These are phyloP conservation scores for Verticillium albo-atrum DNA, from an alignment of 2,329 filamentous ascomycete genomes.

Conservation along the genomic window DNA sequence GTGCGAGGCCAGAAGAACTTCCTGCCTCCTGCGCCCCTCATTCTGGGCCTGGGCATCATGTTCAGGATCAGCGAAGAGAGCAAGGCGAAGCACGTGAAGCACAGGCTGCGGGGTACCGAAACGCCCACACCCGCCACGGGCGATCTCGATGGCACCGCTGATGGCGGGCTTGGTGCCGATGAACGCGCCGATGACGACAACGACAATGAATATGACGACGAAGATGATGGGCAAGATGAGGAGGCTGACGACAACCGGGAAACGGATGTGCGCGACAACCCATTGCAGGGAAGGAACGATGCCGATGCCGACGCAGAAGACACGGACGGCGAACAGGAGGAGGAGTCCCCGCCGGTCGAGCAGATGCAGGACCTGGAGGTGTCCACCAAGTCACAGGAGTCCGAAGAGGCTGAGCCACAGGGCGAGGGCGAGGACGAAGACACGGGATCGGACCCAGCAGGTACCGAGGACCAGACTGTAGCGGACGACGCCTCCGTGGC, in stretches of 20 bases:
- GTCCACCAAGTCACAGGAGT: conserved; percentile 12
- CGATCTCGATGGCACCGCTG: conserved; percentile 9
- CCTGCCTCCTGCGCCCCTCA: conserved; percentile 77
- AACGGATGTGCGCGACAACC: conserved; percentile 28
- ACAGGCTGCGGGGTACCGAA: conserved; percentile 42
- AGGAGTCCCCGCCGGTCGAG: conserved; percentile 6
- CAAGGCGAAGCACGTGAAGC: conserved; percentile 73
- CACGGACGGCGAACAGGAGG: conserved; percentile 12
- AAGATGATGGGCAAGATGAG: conserved; percentile 26
- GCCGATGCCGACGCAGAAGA: conserved; percentile 16
- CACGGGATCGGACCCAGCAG: conserved; percentile 16
- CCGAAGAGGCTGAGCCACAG: conserved; percentile 13
- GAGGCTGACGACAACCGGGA: conserved; percentile 11
- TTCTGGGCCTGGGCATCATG: conserved; percentile 82
- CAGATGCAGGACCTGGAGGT: conserved; percentile 7
- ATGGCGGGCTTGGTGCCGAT: not conserved
- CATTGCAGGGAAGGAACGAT: conserved; percentile 25
- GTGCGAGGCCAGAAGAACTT: conserved; percentile 87
- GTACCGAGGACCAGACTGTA: conserved; percentile 3
- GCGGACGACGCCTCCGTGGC: conserved; percentile 5
- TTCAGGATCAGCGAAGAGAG: conserved; percentile 89
- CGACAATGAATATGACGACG: conserved; percentile 23
- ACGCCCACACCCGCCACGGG: not conserved
- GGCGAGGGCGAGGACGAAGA: conserved; percentile 19
- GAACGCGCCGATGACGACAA: conserved; percentile 17